Conservation (phyloP, 768 basidiomycete genomes). For the Amanita muscaria region DNA sequence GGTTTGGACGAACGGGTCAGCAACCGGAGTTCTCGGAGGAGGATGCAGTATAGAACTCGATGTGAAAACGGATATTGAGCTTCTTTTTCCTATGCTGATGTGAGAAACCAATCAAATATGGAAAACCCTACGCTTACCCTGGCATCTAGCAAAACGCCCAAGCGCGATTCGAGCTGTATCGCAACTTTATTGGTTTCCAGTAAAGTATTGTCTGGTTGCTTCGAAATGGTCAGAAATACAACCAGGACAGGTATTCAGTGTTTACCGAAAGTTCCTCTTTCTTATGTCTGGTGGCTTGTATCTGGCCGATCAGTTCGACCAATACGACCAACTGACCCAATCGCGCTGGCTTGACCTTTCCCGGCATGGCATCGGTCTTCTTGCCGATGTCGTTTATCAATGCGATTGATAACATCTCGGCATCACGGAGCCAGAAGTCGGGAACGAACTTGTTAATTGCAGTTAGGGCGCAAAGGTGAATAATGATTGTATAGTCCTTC, state of each 20-base stretch:
- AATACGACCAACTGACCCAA: constrained; percentile 56
- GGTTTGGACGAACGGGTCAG: constrained; percentile 54
- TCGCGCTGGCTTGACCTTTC: constrained; percentile 39
- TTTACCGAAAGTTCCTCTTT: constrained; percentile 27
- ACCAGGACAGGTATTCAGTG: background rate
- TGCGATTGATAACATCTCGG: constrained; percentile 69
- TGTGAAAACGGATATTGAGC: constrained; percentile 45
- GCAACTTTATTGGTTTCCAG: constrained; percentile 35
- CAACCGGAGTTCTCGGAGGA: constrained; percentile 59
- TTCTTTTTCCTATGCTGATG: constrained; percentile 42
- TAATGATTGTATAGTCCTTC: constrained; percentile 50
- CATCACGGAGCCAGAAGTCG: constrained; percentile 59
- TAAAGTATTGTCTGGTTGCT: constrained; percentile 1
- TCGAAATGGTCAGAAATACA: background rate
- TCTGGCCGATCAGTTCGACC: constrained; percentile 48
- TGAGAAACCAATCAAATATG: constrained; percentile 3
- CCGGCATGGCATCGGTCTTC: constrained; percentile 13
- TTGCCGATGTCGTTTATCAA: constrained; percentile 44
- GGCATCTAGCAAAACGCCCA: constrained; percentile 47
- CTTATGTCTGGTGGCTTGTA: constrained; percentile 35
- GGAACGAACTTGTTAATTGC: constrained; percentile 45
- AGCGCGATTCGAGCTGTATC: constrained; percentile 44
- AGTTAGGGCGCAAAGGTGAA: constrained; percentile 47
- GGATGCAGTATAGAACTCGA: constrained; percentile 46
- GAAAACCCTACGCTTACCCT: constrained; percentile 31